phyloP scores from a whole-genome alignment of 1,139 yeast genomes.

The Suhomyces bokatorum region DNA sequence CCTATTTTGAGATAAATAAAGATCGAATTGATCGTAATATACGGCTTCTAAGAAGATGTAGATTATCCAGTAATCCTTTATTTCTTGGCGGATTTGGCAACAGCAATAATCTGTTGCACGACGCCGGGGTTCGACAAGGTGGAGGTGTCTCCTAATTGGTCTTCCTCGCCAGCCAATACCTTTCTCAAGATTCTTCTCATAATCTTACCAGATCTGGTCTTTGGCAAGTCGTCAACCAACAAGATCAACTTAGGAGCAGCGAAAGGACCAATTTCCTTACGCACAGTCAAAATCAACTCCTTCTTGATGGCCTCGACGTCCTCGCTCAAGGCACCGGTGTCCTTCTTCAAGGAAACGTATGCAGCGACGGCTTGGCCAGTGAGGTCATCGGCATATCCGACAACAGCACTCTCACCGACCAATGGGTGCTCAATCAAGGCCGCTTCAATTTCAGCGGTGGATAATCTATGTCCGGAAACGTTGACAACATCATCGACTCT shows the following conservation, averaged over 20 bases:
- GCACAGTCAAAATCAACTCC: conserved; percentile 68
- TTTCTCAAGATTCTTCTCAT: conserved; percentile 83
- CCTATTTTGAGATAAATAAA: neutral
- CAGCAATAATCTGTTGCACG: conserved; percentile 62
- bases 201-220: conserved; percentile 81
- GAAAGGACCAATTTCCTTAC: conserved; percentile 82
- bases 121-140: conserved; percentile 73
- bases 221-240: conserved; percentile 75
- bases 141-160: conserved; percentile 76
- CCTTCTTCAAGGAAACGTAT: conserved; percentile 64
- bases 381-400: conserved; percentile 77
- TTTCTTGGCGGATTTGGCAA: conserved; percentile 42
- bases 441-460: conserved; percentile 82
- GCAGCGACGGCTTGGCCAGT: conserved; percentile 87
- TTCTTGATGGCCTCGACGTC: conserved; percentile 60
- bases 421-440: conserved; percentile 68
- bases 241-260: conserved; percentile 78
- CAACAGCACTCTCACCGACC: conserved; percentile 79
- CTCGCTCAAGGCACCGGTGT: conserved; percentile 34
- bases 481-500: conserved; percentile 83
- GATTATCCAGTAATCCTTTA: conserved; percentile 8
- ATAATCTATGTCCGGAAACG: conserved; percentile 76
- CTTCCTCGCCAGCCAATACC: conserved; percentile 76
- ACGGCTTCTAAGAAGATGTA: conserved; percentile 3
- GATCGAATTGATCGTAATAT: conserved; percentile 2